These are phyloP conservation scores for Prunus fruticosa DNA, from an alignment of 306 rosid species.

Conservation along the genomic window DNA sequence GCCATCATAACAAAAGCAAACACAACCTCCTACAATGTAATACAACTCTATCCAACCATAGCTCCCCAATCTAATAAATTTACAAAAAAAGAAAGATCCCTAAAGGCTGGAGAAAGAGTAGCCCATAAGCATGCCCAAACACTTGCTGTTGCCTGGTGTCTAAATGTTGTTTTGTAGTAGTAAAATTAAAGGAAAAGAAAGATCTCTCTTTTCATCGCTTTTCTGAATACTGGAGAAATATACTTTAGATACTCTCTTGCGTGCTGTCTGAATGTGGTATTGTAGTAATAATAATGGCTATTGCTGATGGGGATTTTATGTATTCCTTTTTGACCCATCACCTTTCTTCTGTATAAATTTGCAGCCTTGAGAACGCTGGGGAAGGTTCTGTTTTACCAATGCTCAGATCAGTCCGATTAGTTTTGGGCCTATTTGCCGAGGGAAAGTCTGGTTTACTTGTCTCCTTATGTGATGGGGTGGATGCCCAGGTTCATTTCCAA, in stretches of 20 bases:
- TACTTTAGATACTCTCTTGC: not conserved
- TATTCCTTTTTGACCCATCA: constrained; percentile 7
- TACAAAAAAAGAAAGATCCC: too few species aligned
- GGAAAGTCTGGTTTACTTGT: constrained; percentile 44
- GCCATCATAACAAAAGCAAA: too few species aligned
- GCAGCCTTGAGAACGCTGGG: constrained; percentile 96
- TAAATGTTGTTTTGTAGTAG: too few species aligned
- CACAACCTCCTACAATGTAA: too few species aligned
- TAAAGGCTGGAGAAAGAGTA: too few species aligned
- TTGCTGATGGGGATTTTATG: constrained; percentile 3
- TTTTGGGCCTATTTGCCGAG: constrained; percentile 53
- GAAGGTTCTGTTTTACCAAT: constrained; percentile 82
- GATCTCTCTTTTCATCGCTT: not conserved
- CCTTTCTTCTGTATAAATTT: constrained; percentile 29
- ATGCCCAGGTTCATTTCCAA: constrained; percentile 53
- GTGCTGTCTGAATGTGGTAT: not conserved
- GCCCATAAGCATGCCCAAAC: too few species aligned
- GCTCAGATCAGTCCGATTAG: constrained; percentile 78
- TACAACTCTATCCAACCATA: too few species aligned
- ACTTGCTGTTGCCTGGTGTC: too few species aligned
- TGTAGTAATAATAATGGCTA: not conserved
- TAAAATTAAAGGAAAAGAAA: too few species aligned
- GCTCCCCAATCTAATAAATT: too few species aligned
- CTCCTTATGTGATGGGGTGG: constrained; percentile 46
- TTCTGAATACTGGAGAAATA: not conserved